Base-by-base conservation (phyloP, 2,329 filamentous ascomycete species). In the Talaromyces verruculosus region DNA sequence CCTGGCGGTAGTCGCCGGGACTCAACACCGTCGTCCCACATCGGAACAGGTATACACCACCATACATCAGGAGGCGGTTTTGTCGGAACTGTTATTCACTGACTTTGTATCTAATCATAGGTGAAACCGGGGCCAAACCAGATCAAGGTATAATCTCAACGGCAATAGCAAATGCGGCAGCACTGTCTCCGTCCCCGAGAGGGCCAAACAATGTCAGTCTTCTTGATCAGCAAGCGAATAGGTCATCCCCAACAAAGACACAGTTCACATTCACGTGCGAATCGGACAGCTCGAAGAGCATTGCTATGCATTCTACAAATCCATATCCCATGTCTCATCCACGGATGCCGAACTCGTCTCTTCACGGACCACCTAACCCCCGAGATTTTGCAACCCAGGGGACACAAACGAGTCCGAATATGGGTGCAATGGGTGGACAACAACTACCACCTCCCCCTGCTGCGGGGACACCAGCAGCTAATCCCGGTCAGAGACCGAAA, bases 211-310 rank as follows among this genome's bases (percentile, higher is more conserved):
- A 92, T 77, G 84, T 89, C 69, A 94, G 90, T 76, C 84, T 93
- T 67, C 80, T 96, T 59, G 89, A 92, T 65, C 90, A 92, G 74
- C 88, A 90, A 76, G 81, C 85, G 5, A 83, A 83, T 66, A 89
- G 87, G 72, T 75, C 85, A 3, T 88, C 85, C 41, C 88, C 91
- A 4, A 87, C 89, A 5, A 92, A 93, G 65, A 90, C 91, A 0
- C 92, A 97, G 72, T 99, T 99, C 76, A 99, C 95, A 10, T 99
- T 99, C 75, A 96, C 92, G 13, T 97, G 93, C 78, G 91, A 96
- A 73, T 94, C 93, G 1, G 92, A 95, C 75, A 92, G 93, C 43
- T 89, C 91, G 0, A 92, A 90, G 67, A 88, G 90, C 65, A 86
- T 92, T 76, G 88, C 89, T 61, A 92, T 91, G 88, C 91, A 91